Conservation (phyloP, 352 stramenopile genomes). For the Globisporangium middletonii region DNA sequence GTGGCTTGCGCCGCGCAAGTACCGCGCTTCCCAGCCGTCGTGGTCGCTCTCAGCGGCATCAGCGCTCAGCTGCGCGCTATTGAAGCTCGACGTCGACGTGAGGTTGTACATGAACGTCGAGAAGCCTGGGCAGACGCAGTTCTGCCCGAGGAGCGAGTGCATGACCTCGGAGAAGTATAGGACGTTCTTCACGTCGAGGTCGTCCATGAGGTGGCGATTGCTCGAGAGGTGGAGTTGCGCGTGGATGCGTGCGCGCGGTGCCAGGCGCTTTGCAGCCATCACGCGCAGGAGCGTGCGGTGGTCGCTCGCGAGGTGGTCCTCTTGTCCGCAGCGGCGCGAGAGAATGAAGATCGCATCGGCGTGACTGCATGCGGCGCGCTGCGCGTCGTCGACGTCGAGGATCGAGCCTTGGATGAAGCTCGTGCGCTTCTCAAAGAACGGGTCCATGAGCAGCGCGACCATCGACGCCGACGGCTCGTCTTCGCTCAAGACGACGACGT, state of each 20-base stretch:
- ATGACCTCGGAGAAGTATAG: constrained; percentile 79
- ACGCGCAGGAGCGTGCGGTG: constrained; percentile 80
- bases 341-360: constrained; percentile 81
- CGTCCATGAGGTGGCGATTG: constrained; percentile 68
- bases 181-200: constrained; percentile 72
- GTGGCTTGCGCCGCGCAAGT: constrained; percentile 66
- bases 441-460: constrained; percentile 70
- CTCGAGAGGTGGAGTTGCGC: constrained; percentile 75
- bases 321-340: constrained; percentile 49
- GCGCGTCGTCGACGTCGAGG: constrained; percentile 70
- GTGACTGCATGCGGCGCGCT: constrained; percentile 52
- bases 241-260: constrained; percentile 46
- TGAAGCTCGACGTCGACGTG: constrained; percentile 74
- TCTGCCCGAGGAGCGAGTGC: constrained; percentile 76
- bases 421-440: constrained; percentile 81
- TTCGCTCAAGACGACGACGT: constrained; percentile 72
- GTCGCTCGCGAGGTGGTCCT: constrained; percentile 66
- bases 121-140: constrained; percentile 82
- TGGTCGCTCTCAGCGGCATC: constrained; percentile 19
- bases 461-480: constrained; percentile 71
- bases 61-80: constrained; percentile 13
- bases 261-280: constrained; percentile 62
- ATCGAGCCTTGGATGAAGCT: constrained; percentile 79
- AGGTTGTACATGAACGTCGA: constrained; percentile 87
- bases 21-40: constrained; percentile 64